These are phyloP conservation scores for Camellia japonica DNA, from an alignment of 148 eudicot genomes.

Conservation along the genomic window DNA sequence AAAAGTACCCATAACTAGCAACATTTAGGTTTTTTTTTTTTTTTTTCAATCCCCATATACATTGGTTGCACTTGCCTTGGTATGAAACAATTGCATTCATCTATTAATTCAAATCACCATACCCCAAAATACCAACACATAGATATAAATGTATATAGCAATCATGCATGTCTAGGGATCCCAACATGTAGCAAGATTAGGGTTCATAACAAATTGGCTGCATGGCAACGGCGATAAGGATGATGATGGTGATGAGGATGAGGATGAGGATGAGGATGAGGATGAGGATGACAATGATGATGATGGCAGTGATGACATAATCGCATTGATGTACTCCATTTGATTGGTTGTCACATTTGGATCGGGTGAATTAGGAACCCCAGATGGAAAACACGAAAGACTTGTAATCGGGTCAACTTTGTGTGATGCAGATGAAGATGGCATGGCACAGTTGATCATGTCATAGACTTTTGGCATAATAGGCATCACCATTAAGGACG, in stretches of 20 bases:
- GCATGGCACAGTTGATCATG: constrained; percentile 17
- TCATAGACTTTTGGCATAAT: constrained; percentile 21
- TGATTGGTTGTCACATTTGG: constrained; percentile 11
- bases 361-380: not conserved
- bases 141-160: not conserved
- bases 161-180: constrained; percentile 8
- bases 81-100: not conserved
- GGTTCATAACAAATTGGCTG: constrained; percentile 22
- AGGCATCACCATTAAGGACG: not conserved
- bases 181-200: constrained; percentile 21
- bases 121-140: not conserved
- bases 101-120: not conserved
- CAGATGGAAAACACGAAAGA: not conserved
- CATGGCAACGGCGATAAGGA: constrained; percentile 15
- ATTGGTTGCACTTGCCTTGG: not conserved
- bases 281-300: constrained; percentile 16
- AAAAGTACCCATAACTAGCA: constrained; percentile 10
- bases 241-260: too few species aligned
- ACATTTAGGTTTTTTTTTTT: constrained; percentile 3
- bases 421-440: constrained; percentile 2
- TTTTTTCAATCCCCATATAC: not conserved
- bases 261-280: not conserved
- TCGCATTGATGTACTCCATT: constrained; percentile 19
- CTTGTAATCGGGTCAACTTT: constrained; percentile 7
- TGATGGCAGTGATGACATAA: constrained; percentile 19